phyloP scores from a whole-genome alignment of 352 stramenopile genomes.

The Hyphochytrium catenoides region DNA sequence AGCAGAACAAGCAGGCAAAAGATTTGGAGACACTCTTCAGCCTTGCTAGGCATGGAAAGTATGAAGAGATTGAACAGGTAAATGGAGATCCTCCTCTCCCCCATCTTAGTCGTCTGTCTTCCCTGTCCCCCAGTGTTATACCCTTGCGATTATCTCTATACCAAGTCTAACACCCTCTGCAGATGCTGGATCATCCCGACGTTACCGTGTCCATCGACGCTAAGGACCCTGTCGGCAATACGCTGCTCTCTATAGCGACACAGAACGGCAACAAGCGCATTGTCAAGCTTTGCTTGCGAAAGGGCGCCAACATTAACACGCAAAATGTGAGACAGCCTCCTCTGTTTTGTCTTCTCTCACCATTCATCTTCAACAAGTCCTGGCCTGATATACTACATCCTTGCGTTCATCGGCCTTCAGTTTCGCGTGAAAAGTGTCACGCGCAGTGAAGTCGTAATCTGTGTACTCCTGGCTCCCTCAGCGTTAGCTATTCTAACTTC shows the following conservation, averaged over 20 bases:
- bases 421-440: too few relatives aligned
- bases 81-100: too few relatives aligned
- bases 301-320: conserved; percentile 74
- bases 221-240: conserved; percentile 73
- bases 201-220: conserved; percentile 69
- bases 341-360: too few relatives aligned
- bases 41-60: conserved; percentile 64
- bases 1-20: conserved; percentile 49
- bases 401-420: too few relatives aligned
- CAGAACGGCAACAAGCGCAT: conserved; percentile 92
- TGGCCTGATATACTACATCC: too few relatives aligned
- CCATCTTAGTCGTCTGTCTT: too few relatives aligned
- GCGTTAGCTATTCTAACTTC: too few relatives aligned
- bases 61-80: conserved; percentile 51
- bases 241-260: conserved; percentile 69
- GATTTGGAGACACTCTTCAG: conserved; percentile 71
- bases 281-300: conserved; percentile 72
- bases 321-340: conserved; percentile 54
- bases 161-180: background rate
- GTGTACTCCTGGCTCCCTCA: too few relatives aligned
- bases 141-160: conserved; percentile 4
- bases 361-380: too few relatives aligned
- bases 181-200: conserved; percentile 68
- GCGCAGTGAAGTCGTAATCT: too few relatives aligned
- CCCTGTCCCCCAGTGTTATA: background rate